Evolutionary conservation across 768 basidiomycete genomes (phyloP), one percentile per base, ranked within the genome.

Genomic region (Coprinellus micaceus): DNA sequence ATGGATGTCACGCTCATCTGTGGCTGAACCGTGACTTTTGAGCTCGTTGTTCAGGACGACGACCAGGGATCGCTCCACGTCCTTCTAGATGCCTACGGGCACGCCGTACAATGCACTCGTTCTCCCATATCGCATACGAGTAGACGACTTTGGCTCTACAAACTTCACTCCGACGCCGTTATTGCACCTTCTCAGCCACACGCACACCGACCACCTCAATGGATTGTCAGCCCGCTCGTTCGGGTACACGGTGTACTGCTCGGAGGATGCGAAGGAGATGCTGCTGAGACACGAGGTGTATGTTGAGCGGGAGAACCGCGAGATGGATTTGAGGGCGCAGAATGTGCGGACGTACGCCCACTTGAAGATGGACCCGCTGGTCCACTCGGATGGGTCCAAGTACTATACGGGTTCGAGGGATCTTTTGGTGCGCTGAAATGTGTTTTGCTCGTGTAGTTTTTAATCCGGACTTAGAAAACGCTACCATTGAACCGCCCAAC

Each of bases 211-310:
- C 70, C 94, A 97, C 65, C 78, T 93, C 52, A 72, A 71, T 41
- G 94, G 95, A 3, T 78, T 97, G 25, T 78, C 84, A 19, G 81
- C 89, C 22, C 82, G 84, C 56, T 86, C 84, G 0, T 94, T 95
- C 64, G 83, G 81, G 2, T 82, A 83, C 41, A 76, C 73, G 2
- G 82, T 97, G 9, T 70, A 90, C 54, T 95, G 93, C 70, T 92
- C 94, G 0, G 69, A 75, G 4, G 89, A 94, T 67, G 86, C 94
- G 17, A 95, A 94, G 70, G 78, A 86, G 57, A 93, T 97, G 86
- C 74, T 98, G 2, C 71, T 95, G 37, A 76, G 80, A 53, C 85
- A 91, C 63, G 91, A 96, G 65, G 80, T 84, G 4, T 85, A 82
- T 53, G 70, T 67, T 10, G 88, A 90, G 62, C 75, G 91, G 28